Evolutionary conservation across 2,329 filamentous ascomycete species (phyloP), one percentile per base, ranked within the genome.

Genomic region (Amylocarpus encephaloides): DNA sequence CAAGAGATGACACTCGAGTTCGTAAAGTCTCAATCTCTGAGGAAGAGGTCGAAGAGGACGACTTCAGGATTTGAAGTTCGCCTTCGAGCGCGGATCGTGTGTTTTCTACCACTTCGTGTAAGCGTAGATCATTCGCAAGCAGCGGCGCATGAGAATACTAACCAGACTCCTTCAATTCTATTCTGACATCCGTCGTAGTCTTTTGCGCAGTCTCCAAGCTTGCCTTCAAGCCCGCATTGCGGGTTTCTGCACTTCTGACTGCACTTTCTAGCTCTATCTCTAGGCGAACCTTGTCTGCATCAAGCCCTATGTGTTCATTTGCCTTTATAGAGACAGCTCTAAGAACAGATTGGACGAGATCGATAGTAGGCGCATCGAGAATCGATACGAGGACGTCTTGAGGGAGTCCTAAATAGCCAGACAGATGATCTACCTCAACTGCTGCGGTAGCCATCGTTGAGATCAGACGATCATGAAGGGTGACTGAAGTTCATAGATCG

Each of bases 241-340:
- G 87, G 19, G 85, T 82, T 66, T 97, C 92, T 52, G 86, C 85
- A 58, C 80, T 86, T 61, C 90, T 85, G 43, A 95, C 85, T 15
- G 85, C 86, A 68, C 89, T 93, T 68, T 98, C 93, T 6, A 97
- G 79, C 72, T 97, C 91, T 40, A 98, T 93, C 62, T 95, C 89
- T 41, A 88, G 74, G 59, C 88, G 85, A 40, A 96, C 77, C 71
- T 96, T 97, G 58, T 95, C 88, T 9, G 92, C 85, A 61, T 85
- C 88, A 36, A 95, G 72, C 35, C 83, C 79, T 65, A 95, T 89
- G 62, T 81, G 85, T 62, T 95, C 89, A 62, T 84, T 86, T 33
- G 88, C 89, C 68, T 93, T 95, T 29, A 74, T 72, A 19, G 84
- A 79, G 47, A 97, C 80, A 22, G 86, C 84, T 55, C 80, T 75